These are phyloP conservation scores for Euptelea pleiosperma DNA, from an alignment of 164 flowering plant species.

Conservation along the genomic window DNA sequence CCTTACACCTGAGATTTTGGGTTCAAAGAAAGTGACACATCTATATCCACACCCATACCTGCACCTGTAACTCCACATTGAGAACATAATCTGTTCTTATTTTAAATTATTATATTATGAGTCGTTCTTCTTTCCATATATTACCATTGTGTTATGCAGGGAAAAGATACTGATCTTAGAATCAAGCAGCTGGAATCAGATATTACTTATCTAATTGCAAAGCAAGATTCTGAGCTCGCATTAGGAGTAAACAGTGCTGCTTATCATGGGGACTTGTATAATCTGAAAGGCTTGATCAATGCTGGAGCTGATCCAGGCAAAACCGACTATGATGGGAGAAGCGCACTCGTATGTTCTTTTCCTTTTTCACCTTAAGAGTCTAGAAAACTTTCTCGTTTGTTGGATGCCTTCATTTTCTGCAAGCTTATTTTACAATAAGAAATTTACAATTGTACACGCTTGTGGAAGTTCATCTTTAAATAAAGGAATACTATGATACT, in stretches of 20 bases:
- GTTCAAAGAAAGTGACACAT: too few relatives aligned
- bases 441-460: too few relatives aligned
- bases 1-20: too few relatives aligned
- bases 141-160: slow-evolving; percentile 24
- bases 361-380: too few relatives aligned
- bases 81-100: not conserved
- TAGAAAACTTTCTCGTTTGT: not conserved
- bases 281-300: slow-evolving; percentile 37
- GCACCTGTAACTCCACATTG: too few relatives aligned
- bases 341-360: slow-evolving; percentile 44
- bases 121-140: not conserved
- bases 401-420: not conserved
- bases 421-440: too few relatives aligned
- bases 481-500: too few relatives aligned
- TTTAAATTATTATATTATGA: too few relatives aligned
- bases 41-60: not conserved
- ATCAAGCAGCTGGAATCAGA: slow-evolving; percentile 48
- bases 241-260: slow-evolving; percentile 55
- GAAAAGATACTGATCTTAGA: slow-evolving; percentile 35
- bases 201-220: slow-evolving; percentile 37
- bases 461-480: too few relatives aligned
- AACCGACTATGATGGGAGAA: slow-evolving; percentile 61
- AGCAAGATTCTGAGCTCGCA: slow-evolving; percentile 57
- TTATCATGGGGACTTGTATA: slow-evolving; percentile 49
- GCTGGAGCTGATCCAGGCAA: slow-evolving; percentile 59